These are phyloP conservation scores for Leptographium wingfieldii DNA, from an alignment of 2,329 filamentous ascomycete species.

Conservation along the genomic window DNA sequence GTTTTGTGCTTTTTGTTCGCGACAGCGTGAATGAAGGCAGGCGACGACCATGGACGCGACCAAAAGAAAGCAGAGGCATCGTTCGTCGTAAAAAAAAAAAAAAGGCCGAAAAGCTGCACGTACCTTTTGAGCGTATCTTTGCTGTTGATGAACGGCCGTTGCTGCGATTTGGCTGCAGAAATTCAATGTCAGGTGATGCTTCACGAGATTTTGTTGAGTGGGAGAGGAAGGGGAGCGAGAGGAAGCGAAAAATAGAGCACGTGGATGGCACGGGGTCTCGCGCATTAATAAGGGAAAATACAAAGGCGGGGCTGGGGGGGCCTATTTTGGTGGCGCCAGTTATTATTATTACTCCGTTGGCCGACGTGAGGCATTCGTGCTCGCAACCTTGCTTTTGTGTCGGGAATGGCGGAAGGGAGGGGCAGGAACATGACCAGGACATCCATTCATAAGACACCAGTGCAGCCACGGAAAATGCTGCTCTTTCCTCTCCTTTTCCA, in stretches of 20 bases:
- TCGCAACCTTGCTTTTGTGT: neutral
- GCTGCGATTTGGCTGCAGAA: constrained; percentile 12
- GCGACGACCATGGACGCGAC: neutral
- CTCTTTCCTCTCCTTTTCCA: no score
- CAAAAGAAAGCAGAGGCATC: neutral
- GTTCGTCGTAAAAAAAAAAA: neutral
- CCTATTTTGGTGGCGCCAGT: neutral
- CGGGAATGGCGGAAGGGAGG: neutral
- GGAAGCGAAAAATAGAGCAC: constrained; percentile 9
- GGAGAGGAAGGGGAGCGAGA: neutral
- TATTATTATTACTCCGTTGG: neutral
- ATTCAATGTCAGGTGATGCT: constrained; percentile 16
- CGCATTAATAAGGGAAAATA: constrained; percentile 11
- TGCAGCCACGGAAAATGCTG: no score
- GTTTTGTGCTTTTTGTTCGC: neutral
- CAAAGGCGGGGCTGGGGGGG: neutral
- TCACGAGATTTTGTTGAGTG: constrained; percentile 12
- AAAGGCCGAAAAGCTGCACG: neutral
- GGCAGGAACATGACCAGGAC: neutral
- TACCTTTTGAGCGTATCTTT: neutral
- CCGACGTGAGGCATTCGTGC: neutral
- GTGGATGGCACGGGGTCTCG: constrained; percentile 14
- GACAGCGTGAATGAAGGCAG: neutral
- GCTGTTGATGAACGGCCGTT: neutral
- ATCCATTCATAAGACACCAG: no score